Percentiles rank a stretch among this genome's conserved stretches.
Evolutionary conservation across 2,329 filamentous ascomycete species (phyloP).

Genomic region (Aspergillus niger): DNA sequence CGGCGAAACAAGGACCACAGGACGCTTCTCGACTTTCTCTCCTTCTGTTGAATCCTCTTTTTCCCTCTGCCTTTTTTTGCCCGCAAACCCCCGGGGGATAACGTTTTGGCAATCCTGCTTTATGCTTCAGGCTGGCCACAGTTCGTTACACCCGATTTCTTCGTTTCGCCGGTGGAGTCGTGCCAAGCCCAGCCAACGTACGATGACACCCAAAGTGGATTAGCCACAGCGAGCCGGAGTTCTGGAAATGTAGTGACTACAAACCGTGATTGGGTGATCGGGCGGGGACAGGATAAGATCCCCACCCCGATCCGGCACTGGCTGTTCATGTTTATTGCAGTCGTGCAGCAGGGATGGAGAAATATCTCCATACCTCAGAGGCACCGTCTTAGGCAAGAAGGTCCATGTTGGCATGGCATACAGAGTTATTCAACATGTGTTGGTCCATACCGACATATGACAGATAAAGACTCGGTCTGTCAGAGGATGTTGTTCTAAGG

Average conservation of each 20-base stretch:
- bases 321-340: slow-evolving; percentile 5
- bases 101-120: slow-evolving; percentile 1
- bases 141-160: slow-evolving; percentile 1
- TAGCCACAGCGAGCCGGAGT: neutral
- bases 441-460: neutral
- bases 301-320: neutral
- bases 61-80: neutral
- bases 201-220: neutral
- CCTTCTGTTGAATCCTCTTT: neutral
- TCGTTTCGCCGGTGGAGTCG: neutral
- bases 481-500: neutral
- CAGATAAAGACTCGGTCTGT: neutral
- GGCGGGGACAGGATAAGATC: neutral
- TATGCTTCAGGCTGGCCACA: slow-evolving; percentile 2
- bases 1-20: neutral
- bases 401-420: neutral
- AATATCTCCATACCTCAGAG: neutral
- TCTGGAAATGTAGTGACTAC: neutral
- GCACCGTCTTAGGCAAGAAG: neutral
- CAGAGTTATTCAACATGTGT: neutral
- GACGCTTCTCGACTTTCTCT: too few species aligned
- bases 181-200: slow-evolving; percentile 1
- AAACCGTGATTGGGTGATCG: neutral
- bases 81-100: neutral
- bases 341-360: neutral